These are phyloP conservation scores for Physcomitrium patens DNA, from an alignment of 225 moss, liverwort and hornwort species.

Conservation along the genomic window DNA sequence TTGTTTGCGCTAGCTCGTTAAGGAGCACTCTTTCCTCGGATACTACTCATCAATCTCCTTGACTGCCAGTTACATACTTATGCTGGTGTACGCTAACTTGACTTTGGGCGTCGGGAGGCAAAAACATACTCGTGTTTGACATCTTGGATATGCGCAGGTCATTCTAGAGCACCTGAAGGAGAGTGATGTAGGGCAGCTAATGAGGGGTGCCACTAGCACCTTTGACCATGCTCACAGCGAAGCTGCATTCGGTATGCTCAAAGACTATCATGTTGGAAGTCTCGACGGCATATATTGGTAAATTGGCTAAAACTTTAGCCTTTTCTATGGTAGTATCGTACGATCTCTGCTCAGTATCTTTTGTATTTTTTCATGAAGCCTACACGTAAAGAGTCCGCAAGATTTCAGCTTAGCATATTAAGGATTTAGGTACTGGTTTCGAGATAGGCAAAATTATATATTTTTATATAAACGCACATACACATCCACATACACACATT, in stretches of 20 bases:
- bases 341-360: constrained; percentile 7
- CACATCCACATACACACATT: constrained; percentile 5
- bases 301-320: background rate
- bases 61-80: constrained; percentile 8
- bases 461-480: too few relatives aligned
- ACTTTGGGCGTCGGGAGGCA: constrained; percentile 21
- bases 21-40: background rate
- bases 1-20: constrained; percentile 6
- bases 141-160: constrained; percentile 39
- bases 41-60: constrained; percentile 18
- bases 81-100: background rate
- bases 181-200: constrained; percentile 52
- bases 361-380: constrained; percentile 6
- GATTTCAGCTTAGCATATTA: background rate
- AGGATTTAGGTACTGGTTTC: background rate
- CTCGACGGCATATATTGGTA: constrained; percentile 42
- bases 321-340: background rate
- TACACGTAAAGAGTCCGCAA: background rate
- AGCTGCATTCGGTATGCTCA: constrained; percentile 58
- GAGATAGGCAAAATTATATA: background rate
- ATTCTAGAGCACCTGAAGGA: constrained; percentile 56
- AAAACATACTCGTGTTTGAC: background rate
- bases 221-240: constrained; percentile 58
- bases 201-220: constrained; percentile 48
- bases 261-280: constrained; percentile 48